Evolutionary conservation across 2,329 filamentous ascomycete species (phyloP), one percentile per base, ranked within the genome.

Genomic region (Lachnellula arida): DNA sequence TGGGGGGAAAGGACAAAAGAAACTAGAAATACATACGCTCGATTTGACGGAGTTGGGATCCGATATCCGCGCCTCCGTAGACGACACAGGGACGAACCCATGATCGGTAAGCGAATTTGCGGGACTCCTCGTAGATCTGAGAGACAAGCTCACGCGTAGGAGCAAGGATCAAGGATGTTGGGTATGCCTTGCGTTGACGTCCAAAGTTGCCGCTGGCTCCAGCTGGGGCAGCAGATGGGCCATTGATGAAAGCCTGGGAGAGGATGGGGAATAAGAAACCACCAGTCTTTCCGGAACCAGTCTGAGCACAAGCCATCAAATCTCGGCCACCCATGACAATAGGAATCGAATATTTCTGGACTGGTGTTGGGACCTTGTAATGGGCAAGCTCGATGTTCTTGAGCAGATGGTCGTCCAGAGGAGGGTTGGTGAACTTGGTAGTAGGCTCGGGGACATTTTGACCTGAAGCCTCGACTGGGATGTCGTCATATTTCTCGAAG

Each of bases 401-500:
- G 70, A 97, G 80, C 48, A 99, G 81, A 71, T 97, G 94, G 73
- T 96, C 89, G 71, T 99, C 94, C 65, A 99, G 82, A 69, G 94
- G 94, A 64, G 94, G 94, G 76, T 94, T 96, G 71, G 85, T 91
- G 82, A 99, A 99, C 60, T 85, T 81, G 64, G 86, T 86, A 65
- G 97, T 90, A 42, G 93, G 88, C 71, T 97, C 94, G 46, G 94
- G 94, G 52, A 97, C 91, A 70, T 96, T 85, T 53, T 91, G 87
- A 59, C 94, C 94, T 58, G 93, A 97, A 62, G 94, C 94, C 77
- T 97, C 94, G 63, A 99, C 94, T 54, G 94, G 94, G 65, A 99
- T 99, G 75, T 99, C 94, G 71, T 99, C 94, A 77, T 99, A 99
- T 81, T 99, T 99, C 79, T 96, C 88, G 73, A 99, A 99, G 84